Evolutionary conservation across 257 asterid genomes (phyloP), one percentile per base, ranked within the genome.

Genomic region (Primulina huaijiensis): DNA sequence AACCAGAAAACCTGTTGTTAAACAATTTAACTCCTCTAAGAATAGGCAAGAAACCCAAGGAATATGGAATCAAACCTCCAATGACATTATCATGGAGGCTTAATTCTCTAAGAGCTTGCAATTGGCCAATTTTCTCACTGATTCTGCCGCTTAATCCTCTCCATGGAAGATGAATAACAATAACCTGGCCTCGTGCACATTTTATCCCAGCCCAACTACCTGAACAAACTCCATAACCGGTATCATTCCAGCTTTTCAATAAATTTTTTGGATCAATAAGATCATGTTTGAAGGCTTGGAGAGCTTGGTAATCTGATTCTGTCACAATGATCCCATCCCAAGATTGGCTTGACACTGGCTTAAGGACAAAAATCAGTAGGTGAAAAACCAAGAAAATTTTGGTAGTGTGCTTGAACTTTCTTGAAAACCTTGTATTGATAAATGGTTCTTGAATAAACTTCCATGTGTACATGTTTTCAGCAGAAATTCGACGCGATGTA

Each of bases 141-240:
- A 94, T 67, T 71, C 85, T 80, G 30, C 99, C 99, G 63, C 90
- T 84, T 60, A 94, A 75, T 0, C 94, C 88, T 62, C 85, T 79
- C 97, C 97, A 94, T 2, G 99, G 99, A 4, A 94, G 97, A 86
- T 91, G 97, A 46, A 94, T 89, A 0, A 94, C 97, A 5, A 94
- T 94, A 46, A 94, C 97, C 65, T 91, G 95, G 7, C 97, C 99
- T 40, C 82, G 83, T 58, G 99, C 97, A 77, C 99, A 91, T 72
- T 94, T 94, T 43, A 94, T 89, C 23, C 99, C 99, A 27, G 56
- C 69, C 99, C 99, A 91, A 8, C 78, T 74, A 61, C 97, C 99
- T 5, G 96, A 86, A 80, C 99, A 94, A 76, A 96, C 99, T 67
- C 97, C 97, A 50, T 60, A 53, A 8, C 96, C 97, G 73, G 77